Percentiles rank a stretch among this genome's conserved stretches.
Evolutionary conservation across 1,284 basidiomycete species (phyloP).

Genomic region (Leccinum variabile): DNA sequence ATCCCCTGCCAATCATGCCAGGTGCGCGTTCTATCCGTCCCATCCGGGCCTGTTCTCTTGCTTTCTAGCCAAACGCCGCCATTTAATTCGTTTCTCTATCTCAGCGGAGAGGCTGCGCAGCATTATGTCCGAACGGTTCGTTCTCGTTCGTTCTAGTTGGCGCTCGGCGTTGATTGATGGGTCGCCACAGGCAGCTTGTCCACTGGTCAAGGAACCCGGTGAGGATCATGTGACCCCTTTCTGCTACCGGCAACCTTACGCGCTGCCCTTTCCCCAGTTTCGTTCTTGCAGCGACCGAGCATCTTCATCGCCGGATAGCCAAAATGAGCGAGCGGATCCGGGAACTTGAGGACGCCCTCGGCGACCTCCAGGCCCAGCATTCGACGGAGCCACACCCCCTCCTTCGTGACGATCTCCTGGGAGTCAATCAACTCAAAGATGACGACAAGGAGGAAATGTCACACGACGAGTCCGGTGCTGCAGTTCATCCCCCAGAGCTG

Average conservation of each 20-base stretch:
- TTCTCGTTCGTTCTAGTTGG: conserved; percentile 1
- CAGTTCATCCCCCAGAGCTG: conserved; percentile 38
- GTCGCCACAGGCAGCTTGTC: conserved; percentile 50
- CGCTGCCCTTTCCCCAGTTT: conserved; percentile 41
- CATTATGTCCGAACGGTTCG: conserved; percentile 69
- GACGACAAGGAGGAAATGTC: conserved; percentile 25
- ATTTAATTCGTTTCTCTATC: not conserved
- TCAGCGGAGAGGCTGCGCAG: conserved; percentile 62
- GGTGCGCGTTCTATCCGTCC: conserved; percentile 35
- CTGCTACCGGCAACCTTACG: conserved; percentile 3
- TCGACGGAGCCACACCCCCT: conserved; percentile 62
- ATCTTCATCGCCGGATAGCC: conserved; percentile 64
- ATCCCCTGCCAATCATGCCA: conserved; percentile 72
- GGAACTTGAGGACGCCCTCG: conserved; percentile 65
- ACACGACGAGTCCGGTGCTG: conserved; percentile 23
- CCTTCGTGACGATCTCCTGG: conserved; percentile 55
- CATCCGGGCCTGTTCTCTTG: not conserved
- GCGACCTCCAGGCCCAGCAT: conserved; percentile 48
- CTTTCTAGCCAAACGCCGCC: not conserved
- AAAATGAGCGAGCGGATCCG: conserved; percentile 61
- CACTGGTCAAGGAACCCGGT: conserved; percentile 66
- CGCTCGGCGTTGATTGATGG: conserved; percentile 3
- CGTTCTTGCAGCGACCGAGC: conserved; percentile 71
- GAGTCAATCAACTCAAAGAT: conserved; percentile 37
- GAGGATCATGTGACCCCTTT: conserved; percentile 5